Percentiles rank a stretch among this genome's conserved stretches.
Conservation (phyloP, 2,329 filamentous ascomycete genomes). For the Aspergillus vadensis region DNA sequence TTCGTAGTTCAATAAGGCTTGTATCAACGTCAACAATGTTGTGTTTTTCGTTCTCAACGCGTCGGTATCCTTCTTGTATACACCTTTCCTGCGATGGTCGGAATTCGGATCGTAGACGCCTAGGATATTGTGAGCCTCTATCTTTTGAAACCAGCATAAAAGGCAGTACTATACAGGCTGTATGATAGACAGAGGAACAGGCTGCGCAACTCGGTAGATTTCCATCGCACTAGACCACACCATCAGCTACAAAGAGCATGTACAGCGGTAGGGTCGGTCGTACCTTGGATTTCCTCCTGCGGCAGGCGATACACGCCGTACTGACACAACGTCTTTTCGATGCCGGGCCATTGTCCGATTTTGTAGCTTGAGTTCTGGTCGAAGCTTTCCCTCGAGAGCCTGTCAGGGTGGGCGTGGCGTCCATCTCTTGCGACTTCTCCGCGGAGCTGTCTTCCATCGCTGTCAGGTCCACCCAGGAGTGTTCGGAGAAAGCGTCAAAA, state of each 20-base stretch:
- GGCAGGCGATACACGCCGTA: slow-evolving; percentile 80
- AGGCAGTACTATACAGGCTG: slow-evolving; percentile 37
- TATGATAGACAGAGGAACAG: slow-evolving; percentile 85
- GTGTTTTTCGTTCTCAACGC: slow-evolving; percentile 82
- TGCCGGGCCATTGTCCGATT: slow-evolving; percentile 31
- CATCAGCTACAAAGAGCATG: slow-evolving; percentile 3
- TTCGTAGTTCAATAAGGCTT: slow-evolving; percentile 86
- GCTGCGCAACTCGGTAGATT: slow-evolving; percentile 89
- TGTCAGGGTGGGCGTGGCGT: slow-evolving; percentile 16
- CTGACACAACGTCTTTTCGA: slow-evolving; percentile 75
- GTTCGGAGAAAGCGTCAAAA: slow-evolving; percentile 20
- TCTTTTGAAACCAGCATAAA: background rate
- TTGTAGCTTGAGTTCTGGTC: slow-evolving; percentile 33
- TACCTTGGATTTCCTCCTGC: slow-evolving; percentile 74
- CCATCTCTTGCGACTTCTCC: slow-evolving; percentile 19
- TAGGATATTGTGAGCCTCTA: slow-evolving; percentile 45
- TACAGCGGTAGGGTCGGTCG: slow-evolving; percentile 2
- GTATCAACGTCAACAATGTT: slow-evolving; percentile 87
- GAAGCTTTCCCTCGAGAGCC: slow-evolving; percentile 19
- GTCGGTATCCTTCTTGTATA: slow-evolving; percentile 92
- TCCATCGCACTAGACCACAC: slow-evolving; percentile 69
- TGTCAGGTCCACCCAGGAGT: slow-evolving; percentile 31
- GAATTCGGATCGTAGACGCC: slow-evolving; percentile 96
- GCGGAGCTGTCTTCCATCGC: slow-evolving; percentile 26
- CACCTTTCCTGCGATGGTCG: slow-evolving; percentile 92